Evolutionary conservation across 192 early-diverging fungal genomes (phyloP).

Genomic region (Piromyces finnis): DNA sequence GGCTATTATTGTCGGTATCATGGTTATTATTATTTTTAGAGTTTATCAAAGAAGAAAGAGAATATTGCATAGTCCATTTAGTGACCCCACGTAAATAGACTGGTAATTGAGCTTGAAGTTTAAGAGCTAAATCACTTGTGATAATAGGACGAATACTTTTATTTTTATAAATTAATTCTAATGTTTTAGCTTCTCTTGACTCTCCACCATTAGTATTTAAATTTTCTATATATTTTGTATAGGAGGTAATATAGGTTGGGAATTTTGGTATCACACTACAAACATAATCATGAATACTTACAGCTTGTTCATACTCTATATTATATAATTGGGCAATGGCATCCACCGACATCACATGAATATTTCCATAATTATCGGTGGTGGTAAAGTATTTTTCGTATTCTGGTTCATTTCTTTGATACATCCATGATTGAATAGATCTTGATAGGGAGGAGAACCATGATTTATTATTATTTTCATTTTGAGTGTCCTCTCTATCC

Average conservation of each 20-base stretch:
- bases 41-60: neutral
- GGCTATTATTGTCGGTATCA: too few species aligned
- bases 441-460: too few species aligned
- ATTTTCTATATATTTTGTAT: neutral
- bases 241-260: neutral
- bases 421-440: too few species aligned
- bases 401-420: too few species aligned
- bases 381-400: too few species aligned
- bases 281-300: neutral
- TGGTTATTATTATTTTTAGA: too few species aligned
- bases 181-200: neutral
- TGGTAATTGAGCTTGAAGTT: neutral
- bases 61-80: neutral
- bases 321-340: neutral
- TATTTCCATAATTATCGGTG: neutral
- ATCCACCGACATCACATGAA: neutral
- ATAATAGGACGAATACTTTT: neutral
- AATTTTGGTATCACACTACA: neutral
- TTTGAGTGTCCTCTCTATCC: too few species aligned
- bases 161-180: neutral
- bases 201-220: neutral
- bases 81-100: neutral
- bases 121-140: neutral
- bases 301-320: neutral
- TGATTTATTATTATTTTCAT: too few species aligned